These are phyloP conservation scores for Ogataea haglerorum DNA, from an alignment of 805 yeast genomes.

Conservation along the genomic window DNA sequence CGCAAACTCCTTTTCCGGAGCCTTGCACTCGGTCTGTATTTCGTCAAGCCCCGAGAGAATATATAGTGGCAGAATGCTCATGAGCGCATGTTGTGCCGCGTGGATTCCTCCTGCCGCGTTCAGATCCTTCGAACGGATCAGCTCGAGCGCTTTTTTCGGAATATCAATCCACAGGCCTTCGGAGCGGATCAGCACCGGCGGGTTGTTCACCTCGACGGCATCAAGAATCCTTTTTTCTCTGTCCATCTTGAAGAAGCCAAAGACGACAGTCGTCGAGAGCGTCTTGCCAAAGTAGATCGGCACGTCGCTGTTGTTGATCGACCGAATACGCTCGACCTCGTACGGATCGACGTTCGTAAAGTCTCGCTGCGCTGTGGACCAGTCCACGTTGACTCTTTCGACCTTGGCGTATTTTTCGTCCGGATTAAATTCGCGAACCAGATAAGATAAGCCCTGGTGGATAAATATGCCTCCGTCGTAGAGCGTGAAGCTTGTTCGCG, in stretches of 20 bases:
- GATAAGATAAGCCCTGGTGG: constrained; percentile 89
- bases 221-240: constrained; percentile 77
- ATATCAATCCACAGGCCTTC: constrained; percentile 93
- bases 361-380: constrained; percentile 91
- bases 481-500: constrained; percentile 83
- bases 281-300: constrained; percentile 79
- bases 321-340: constrained; percentile 61
- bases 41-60: constrained; percentile 75
- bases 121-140: constrained; percentile 54
- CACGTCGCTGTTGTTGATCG: constrained; percentile 45
- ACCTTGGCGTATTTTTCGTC: constrained; percentile 82
- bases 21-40: constrained; percentile 90
- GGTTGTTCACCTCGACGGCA: constrained; percentile 87
- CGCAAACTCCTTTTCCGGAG: constrained; percentile 95
- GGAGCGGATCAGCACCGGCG: constrained; percentile 66
- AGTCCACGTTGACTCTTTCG: constrained; percentile 84
- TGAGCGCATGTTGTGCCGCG: constrained; percentile 89
- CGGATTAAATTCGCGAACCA: constrained; percentile 79
- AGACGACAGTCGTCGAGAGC: constrained; percentile 69
- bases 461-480: constrained; percentile 91
- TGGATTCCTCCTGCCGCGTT: constrained; percentile 91
- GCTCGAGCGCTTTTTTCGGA: constrained; percentile 59
- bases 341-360: constrained; percentile 89
- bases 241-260: constrained; percentile 90
- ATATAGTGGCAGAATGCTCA: constrained; percentile 72